Percentiles rank a stretch among this genome's conserved stretches.
These are phyloP conservation scores for Calocera viscosa DNA, from an alignment of 768 basidiomycete genomes.

Conservation along the genomic window DNA sequence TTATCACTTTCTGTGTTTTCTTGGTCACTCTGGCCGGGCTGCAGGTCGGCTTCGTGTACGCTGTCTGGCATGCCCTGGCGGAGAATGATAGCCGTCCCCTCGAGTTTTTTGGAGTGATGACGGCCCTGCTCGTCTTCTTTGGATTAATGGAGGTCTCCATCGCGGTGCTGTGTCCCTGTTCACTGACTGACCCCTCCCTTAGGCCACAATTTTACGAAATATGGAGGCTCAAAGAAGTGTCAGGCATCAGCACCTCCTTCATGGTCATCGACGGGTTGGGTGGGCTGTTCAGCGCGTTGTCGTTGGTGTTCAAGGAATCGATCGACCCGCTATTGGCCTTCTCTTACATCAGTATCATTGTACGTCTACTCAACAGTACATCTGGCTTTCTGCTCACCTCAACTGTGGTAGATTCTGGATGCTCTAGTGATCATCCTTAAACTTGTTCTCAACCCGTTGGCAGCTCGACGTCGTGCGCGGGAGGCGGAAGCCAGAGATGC, in stretches of 20 bases:
- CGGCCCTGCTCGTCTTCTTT: slow-evolving; percentile 43
- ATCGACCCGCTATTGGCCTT: slow-evolving; percentile 54
- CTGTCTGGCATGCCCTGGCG: slow-evolving; percentile 24
- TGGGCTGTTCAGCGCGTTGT: slow-evolving; percentile 55
- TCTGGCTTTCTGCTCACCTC: neutral
- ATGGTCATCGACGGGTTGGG: slow-evolving; percentile 59
- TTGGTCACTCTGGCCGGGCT: slow-evolving; percentile 41
- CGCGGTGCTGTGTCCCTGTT: too few relatives aligned
- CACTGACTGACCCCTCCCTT: neutral
- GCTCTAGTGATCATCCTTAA: neutral
- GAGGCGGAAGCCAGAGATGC: neutral
- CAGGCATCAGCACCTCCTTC: slow-evolving; percentile 58
- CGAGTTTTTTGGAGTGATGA: slow-evolving; percentile 50
- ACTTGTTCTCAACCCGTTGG: neutral
- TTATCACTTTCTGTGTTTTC: slow-evolving; percentile 15
- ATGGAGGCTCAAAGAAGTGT: slow-evolving; percentile 41
- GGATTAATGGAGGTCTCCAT: slow-evolving; percentile 30
- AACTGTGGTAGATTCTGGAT: neutral
- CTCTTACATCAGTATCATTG: slow-evolving; percentile 50
- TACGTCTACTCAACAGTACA: slow-evolving; percentile 24
- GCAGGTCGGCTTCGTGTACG: slow-evolving; percentile 48
- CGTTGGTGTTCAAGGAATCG: slow-evolving; percentile 47
- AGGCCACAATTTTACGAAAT: slow-evolving; percentile 69
- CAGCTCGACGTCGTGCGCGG: neutral
- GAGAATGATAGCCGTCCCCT: slow-evolving; percentile 31